Evolutionary conservation across 129 eudicot genomes (phyloP).

Genomic region (Flaveria brownii): DNA sequence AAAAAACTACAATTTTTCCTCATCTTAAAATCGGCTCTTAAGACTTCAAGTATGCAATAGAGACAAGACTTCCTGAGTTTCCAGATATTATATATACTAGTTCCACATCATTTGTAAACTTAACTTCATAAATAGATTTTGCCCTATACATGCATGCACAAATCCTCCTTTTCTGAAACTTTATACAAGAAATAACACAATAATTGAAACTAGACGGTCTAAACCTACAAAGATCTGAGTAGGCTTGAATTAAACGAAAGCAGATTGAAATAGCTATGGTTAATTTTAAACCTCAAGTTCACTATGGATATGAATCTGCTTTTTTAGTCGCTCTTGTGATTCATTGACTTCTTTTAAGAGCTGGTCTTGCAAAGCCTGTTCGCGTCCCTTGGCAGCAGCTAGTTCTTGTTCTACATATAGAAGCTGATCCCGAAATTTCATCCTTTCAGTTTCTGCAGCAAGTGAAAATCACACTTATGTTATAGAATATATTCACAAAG

Average conservation of each 20-base stretch:
- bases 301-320: constrained; percentile 60
- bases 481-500: constrained; percentile 20
- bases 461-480: constrained; percentile 25
- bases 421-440: constrained; percentile 68
- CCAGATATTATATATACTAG: not conserved
- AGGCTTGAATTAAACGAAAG: not conserved
- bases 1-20: not conserved
- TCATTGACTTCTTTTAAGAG: constrained; percentile 71
- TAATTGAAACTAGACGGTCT: not conserved
- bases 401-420: constrained; percentile 83
- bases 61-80: not conserved
- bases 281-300: constrained; percentile 68
- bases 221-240: not conserved
- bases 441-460: constrained; percentile 72
- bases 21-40: not conserved
- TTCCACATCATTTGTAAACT: constrained; percentile 8
- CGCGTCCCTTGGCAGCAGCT: constrained; percentile 94
- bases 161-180: not conserved
- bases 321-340: constrained; percentile 74
- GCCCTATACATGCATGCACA: not conserved
- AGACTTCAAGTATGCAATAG: not conserved
- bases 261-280: constrained; percentile 12
- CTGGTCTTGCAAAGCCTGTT: constrained; percentile 80
- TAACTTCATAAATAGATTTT: not conserved
- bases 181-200: constrained; percentile 6